Evolutionary conservation across 1,139 yeast genomes (phyloP), one percentile per base, ranked within the genome.

Genomic region (Pichia sp.): DNA sequence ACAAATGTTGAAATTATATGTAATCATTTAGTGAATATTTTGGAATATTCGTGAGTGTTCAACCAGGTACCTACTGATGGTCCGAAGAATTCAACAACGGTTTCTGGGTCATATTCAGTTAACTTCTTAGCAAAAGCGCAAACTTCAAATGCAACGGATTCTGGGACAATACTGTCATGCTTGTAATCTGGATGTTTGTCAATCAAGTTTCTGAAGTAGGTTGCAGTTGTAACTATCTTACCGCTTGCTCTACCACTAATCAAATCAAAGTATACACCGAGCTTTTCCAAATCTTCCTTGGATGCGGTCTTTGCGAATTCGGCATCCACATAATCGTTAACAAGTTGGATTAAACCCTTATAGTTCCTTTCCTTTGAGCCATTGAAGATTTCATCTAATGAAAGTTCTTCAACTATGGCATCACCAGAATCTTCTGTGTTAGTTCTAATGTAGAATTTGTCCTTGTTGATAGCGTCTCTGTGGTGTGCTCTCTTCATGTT

Each of bases 401-500:
- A 65, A 52, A 81, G 61, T 55, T 69, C 63, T 40, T 55, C 61
- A 51, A 65, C 68, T 18, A 67, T 53, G 3, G 49, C 51, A 7
- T 49, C 66, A 27, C 55, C 53, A 11, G 46, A 42, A 18, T 52
- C 56, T 47, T 53, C 44, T 6, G 59, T 51, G 41, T 63, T 62
- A 31, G 57, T 54, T 45, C 65, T 58, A 42, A 60, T 55, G 41
- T 51, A 45, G 45, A 63, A 64, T 36, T 46, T 53, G 6, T 60
- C 61, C 20, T 53, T 52, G 19, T 54, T 44, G 10, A 56, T 53
- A 1, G 96, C 81, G 62, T 87, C 89, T 36, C 93, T 83, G 15
- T 72, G 68, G 61, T 93, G 99, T 0, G 98, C 97, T 10, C 73
- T 72, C 45, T 70, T 71, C 98, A 93, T 91, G 65, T 93, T 93